Percentiles rank a stretch among this genome's conserved stretches.
Evolutionary conservation across 805 yeast genomes (phyloP).

Genomic region (Saccharomyces eubayanus): DNA sequence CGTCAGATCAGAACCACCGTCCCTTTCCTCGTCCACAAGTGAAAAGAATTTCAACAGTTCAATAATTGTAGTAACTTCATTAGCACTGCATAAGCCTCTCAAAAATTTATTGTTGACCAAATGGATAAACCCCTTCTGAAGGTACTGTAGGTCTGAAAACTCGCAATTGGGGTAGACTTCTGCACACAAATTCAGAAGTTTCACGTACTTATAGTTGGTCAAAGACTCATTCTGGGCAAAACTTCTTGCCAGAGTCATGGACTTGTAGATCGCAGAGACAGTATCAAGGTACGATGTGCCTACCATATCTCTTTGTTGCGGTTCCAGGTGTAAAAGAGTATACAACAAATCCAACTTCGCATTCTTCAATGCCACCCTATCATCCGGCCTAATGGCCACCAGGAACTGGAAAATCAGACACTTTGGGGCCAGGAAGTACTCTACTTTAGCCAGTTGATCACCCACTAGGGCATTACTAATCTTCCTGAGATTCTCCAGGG

Average conservation of each 20-base stretch:
- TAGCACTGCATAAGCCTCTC: neutral
- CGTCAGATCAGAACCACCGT: neutral
- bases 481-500: slow-evolving; percentile 5
- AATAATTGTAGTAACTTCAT: neutral
- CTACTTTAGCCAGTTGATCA: slow-evolving; percentile 16
- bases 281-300: slow-evolving; percentile 10
- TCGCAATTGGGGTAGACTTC: slow-evolving; percentile 8
- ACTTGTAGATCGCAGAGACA: slow-evolving; percentile 8
- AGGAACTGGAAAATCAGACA: slow-evolving; percentile 1
- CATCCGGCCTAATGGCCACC: neutral
- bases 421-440: slow-evolving; percentile 5
- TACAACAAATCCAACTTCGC: slow-evolving; percentile 19
- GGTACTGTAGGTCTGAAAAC: slow-evolving; percentile 5
- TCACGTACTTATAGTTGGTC: slow-evolving; percentile 14
- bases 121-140: slow-evolving; percentile 6
- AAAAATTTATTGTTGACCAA: slow-evolving; percentile 2
- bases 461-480: slow-evolving; percentile 13
- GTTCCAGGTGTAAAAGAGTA: slow-evolving; percentile 15
- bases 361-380: slow-evolving; percentile 1
- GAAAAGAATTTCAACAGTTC: neutral
- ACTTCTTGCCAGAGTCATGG: slow-evolving; percentile 5
- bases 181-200: slow-evolving; percentile 15
- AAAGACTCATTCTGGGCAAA: slow-evolving; percentile 6
- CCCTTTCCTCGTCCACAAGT: neutral
- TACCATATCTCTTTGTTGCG: slow-evolving; percentile 14